Conservation (phyloP, 129 eudicot genomes). For the Ambrosia trifida region DNA sequence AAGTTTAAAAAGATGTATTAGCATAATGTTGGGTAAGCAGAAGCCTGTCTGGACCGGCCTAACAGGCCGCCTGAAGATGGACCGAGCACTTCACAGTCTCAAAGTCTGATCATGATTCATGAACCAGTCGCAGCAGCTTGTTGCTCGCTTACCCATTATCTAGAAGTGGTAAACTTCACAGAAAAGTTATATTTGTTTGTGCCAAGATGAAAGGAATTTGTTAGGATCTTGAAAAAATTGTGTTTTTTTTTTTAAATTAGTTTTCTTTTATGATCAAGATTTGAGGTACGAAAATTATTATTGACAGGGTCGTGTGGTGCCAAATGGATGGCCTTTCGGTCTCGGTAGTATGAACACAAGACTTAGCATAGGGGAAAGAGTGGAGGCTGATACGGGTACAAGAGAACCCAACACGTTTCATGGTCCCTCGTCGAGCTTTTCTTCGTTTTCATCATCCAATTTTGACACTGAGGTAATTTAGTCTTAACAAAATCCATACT, state of each 20-base stretch:
- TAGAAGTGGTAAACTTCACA: background rate
- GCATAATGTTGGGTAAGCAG: background rate
- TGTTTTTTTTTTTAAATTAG: background rate
- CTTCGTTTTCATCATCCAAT: conserved; percentile 80
- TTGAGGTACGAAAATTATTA: conserved; percentile 1
- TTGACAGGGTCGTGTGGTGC: conserved; percentile 36
- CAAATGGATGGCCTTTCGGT: conserved; percentile 89
- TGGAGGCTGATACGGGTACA: conserved; percentile 27
- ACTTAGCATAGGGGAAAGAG: conserved; percentile 35
- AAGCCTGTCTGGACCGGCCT: no score
- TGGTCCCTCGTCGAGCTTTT: conserved; percentile 61
- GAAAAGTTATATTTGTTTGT: background rate
- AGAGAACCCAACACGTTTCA: conserved; percentile 31
- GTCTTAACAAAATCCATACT: background rate
- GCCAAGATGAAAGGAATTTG: background rate
- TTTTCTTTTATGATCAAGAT: background rate
- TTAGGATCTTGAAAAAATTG: conserved; percentile 18
- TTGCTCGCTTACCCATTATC: no score
- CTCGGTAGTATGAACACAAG: conserved; percentile 60
- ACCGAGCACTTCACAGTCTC: no score
- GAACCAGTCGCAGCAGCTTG: no score
- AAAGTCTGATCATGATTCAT: no score
- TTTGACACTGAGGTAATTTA: conserved; percentile 75
- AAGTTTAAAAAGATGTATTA: conserved; percentile 1
- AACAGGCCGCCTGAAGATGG: no score